Evolutionary conservation across 2,329 filamentous ascomycete species (phyloP).

Genomic region (Myriosclerotinia duriaeana): DNA sequence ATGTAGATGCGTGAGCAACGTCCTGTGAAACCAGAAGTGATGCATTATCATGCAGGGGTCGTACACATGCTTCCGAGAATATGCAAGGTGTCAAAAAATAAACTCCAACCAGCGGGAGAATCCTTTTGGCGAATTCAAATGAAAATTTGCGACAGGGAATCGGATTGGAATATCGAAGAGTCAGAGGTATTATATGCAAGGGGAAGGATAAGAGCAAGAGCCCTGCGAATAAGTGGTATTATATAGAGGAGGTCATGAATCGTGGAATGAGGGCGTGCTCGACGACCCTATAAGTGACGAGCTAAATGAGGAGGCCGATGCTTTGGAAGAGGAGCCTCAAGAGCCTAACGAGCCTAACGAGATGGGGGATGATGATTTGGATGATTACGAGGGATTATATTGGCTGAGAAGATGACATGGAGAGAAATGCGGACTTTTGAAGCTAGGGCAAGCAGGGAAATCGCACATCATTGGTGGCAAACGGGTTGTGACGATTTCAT

Average conservation of each 20-base stretch:
- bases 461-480: background rate
- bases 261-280: background rate
- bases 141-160: conserved; percentile 24
- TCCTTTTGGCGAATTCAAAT: conserved; percentile 26
- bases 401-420: background rate
- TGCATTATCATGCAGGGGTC: background rate
- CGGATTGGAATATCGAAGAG: conserved; percentile 30
- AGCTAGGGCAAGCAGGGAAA: background rate
- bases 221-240: no score
- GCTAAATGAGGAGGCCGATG: background rate
- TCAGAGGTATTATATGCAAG: conserved; percentile 28
- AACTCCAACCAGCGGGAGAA: background rate
- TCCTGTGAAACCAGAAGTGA: background rate
- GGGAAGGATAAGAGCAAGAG: conserved; percentile 24
- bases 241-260: no score
- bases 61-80: background rate
- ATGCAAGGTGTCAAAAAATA: no score
- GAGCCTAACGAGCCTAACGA: no score
- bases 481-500: background rate
- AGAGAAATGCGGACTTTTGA: background rate
- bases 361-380: background rate
- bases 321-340: no score
- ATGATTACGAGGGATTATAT: background rate
- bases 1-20: no score
- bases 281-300: background rate